Conservation (phyloP, 805 yeast genomes). For the Suhomyces pyralidae region DNA sequence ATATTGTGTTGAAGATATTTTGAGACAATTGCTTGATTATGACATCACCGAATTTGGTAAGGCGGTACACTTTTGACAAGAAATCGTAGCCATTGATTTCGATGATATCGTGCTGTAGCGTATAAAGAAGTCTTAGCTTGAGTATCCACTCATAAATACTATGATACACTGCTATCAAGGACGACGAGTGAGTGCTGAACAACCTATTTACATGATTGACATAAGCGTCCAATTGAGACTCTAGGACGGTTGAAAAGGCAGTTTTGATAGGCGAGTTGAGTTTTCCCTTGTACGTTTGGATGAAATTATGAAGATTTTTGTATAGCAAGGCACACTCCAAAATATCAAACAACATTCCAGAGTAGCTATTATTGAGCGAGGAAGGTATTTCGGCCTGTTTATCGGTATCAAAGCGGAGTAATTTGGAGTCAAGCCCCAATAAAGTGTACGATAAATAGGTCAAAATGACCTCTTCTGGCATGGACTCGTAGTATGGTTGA, state of each 20-base stretch:
- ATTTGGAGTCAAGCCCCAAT: conserved; percentile 59
- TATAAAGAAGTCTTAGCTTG: conserved; percentile 56
- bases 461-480: conserved; percentile 23
- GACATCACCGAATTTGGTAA: conserved; percentile 63
- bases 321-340: conserved; percentile 74
- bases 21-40: conserved; percentile 43
- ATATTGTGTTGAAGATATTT: conserved; percentile 43
- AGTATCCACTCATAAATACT: conserved; percentile 49
- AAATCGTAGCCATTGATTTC: conserved; percentile 47
- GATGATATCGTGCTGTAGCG: conserved; percentile 35
- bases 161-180: conserved; percentile 36
- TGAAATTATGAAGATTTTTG: conserved; percentile 36
- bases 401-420: conserved; percentile 43
- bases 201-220: conserved; percentile 33
- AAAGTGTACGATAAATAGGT: conserved; percentile 48
- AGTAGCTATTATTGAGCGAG: conserved; percentile 51
- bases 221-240: conserved; percentile 35
- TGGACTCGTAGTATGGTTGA: conserved; percentile 29
- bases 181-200: conserved; percentile 25
- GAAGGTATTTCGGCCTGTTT: conserved; percentile 46
- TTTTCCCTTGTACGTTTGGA: conserved; percentile 25
- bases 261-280: conserved; percentile 54
- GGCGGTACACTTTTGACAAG: conserved; percentile 49
- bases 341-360: conserved; percentile 52
- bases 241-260: conserved; percentile 54